Evolutionary conservation across 2,329 filamentous ascomycete species (phyloP), one percentile per base, ranked within the genome.

Genomic region (Nigrospora sphaerica): DNA sequence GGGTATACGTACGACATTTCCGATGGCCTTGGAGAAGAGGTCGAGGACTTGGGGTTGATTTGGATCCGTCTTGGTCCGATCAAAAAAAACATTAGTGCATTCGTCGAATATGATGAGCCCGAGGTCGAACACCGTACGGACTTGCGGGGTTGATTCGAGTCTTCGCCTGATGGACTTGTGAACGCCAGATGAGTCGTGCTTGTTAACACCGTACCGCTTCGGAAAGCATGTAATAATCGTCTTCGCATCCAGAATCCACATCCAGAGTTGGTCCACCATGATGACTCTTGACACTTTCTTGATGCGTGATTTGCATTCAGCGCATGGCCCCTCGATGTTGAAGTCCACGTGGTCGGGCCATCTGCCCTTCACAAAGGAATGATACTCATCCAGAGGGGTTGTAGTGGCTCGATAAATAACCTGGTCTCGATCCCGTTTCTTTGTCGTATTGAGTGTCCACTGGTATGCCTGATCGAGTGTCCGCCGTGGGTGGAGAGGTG

Each of bases 381-480:
- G 59, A 18, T 61, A 52, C 2, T 54, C 43, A 0, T 53, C 43
- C 0, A 47, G 42, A 3, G 56, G 46, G 1, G 59, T 44, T 12
- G 53, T 63, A 0, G 68, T 71, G 0, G 52, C 55, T 1, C 69
- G 63, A 36, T 69, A 71, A 1, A 72, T 61, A 1, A 72, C 69
- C 39, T 72, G 69, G 32, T 72, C 68, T 4, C 56, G 51, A 39
- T 75, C 72, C 4, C 71, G 55, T 1, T 53, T 49, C 4, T 58
- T 50, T 0, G 70, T 73, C n/a, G 67, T 63, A 0, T 62, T 56
- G 3, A 70, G 55, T 2, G 63, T 67, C 60, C 65, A 66, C 37
- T 67, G 68, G 47, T 71, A 73, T 0, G 65, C 66, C 48, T 75
- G 72, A 39, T 75, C 72, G 1, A 75, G 57, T 0, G 72, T 75